Percentiles rank a stretch among this genome's conserved stretches.
These are phyloP conservation scores for Odontarrhena argentea DNA, from an alignment of 345 rosid genomes.

Conservation along the genomic window DNA sequence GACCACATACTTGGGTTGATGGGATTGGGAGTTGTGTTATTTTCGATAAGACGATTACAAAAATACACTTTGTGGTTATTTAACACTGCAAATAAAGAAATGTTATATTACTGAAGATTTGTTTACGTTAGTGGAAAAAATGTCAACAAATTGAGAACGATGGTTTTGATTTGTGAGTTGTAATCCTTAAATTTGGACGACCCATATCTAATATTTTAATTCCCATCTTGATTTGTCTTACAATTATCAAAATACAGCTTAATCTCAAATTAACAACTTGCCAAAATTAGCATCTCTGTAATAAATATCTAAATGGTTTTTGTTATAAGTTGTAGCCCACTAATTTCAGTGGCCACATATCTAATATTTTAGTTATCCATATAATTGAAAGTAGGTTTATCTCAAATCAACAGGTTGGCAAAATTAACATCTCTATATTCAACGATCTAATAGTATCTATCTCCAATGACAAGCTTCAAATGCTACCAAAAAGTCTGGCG, in stretches of 20 bases:
- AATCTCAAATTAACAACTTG: too few species aligned
- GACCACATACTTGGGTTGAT: slow-evolving; percentile 35
- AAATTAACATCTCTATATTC: slow-evolving; percentile 20
- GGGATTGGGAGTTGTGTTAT: slow-evolving; percentile 34
- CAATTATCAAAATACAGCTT: too few species aligned
- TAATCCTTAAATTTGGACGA: background rate
- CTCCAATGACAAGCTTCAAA: background rate
- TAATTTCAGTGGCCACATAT: background rate
- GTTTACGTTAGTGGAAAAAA: background rate
- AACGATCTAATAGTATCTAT: slow-evolving; percentile 19
- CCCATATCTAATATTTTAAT: slow-evolving; percentile 20
- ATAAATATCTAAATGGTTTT: background rate
- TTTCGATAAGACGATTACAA: background rate
- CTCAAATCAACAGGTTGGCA: slow-evolving; percentile 36
- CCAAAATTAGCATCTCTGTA: too few species aligned
- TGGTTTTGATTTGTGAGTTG: slow-evolving; percentile 1
- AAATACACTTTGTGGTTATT: slow-evolving; percentile 4
- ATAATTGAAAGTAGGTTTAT: slow-evolving; percentile 17
- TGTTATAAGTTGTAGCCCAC: background rate
- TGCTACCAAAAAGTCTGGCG: slow-evolving; percentile 7
- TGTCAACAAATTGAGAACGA: slow-evolving; percentile 17
- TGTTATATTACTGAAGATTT: background rate
- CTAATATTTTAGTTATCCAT: background rate
- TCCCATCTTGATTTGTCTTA: background rate
- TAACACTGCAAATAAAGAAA: background rate